phyloP scores from a whole-genome alignment of 768 basidiomycete genomes.

The Inosperma sp. region DNA sequence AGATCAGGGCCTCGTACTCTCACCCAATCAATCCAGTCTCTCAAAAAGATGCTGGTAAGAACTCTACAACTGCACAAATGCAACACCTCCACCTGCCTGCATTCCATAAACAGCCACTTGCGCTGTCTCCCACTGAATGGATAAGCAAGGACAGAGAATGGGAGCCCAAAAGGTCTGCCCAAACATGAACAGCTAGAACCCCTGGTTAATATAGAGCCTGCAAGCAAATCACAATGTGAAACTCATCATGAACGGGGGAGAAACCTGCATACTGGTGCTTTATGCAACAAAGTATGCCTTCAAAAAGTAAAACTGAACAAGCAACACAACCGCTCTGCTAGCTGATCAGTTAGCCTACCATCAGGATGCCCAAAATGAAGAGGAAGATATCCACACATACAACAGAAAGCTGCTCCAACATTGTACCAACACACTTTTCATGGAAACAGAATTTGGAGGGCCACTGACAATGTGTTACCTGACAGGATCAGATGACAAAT shows the following conservation, averaged over 20 bases:
- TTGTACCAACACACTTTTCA: neutral
- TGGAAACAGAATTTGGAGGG: neutral
- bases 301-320: slow-evolving; percentile 35
- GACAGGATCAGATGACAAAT: neutral
- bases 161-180: slow-evolving; percentile 22
- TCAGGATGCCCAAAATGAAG: neutral
- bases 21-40: slow-evolving; percentile 31
- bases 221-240: slow-evolving; percentile 40
- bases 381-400: neutral
- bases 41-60: slow-evolving; percentile 23
- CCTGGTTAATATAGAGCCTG: slow-evolving; percentile 16
- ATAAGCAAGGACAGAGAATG: slow-evolving; percentile 27
- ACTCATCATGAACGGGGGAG: slow-evolving; percentile 30
- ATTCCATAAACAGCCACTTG: slow-evolving; percentile 23
- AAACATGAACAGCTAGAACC: slow-evolving; percentile 29
- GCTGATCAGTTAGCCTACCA: slow-evolving; percentile 27
- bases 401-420: neutral
- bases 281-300: slow-evolving; percentile 38
- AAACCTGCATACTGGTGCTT: slow-evolving; percentile 32
- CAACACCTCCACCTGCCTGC: slow-evolving; percentile 18
- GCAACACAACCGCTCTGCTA: slow-evolving; percentile 37
- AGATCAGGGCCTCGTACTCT: slow-evolving; percentile 28
- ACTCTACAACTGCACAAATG: slow-evolving; percentile 36
- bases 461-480: too few species aligned
- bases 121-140: slow-evolving; percentile 16